Conservation (phyloP, 169 alveolate species). For the Babesia divergens region DNA sequence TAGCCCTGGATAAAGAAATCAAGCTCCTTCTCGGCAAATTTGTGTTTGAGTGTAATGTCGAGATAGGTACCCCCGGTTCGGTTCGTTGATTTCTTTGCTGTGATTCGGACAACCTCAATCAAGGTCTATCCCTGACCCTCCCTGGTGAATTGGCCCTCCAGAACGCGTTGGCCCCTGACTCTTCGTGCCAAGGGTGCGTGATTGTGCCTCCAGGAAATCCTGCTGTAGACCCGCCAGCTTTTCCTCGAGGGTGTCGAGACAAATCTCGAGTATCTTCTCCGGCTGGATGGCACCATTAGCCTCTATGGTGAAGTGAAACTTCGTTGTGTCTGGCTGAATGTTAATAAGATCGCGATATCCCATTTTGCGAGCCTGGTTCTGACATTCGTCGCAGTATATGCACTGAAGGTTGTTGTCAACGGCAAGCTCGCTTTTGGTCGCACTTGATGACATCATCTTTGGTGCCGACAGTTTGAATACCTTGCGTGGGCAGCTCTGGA, state of each 20-base stretch:
- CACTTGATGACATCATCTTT: constrained; percentile 39
- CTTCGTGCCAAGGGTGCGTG: constrained; percentile 51
- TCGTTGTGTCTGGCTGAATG: constrained; percentile 72
- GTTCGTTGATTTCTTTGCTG: too few species aligned
- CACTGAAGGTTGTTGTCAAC: constrained; percentile 50
- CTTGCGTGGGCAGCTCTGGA: constrained; percentile 86
- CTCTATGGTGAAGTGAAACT: constrained; percentile 78
- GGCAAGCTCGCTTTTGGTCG: constrained; percentile 57
- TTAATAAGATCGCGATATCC: constrained; percentile 70
- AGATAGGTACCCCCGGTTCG: too few species aligned
- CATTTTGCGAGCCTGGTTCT: constrained; percentile 64
- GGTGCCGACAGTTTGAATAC: constrained; percentile 74
- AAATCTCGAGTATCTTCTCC: constrained; percentile 87
- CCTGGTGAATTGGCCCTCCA: background rate
- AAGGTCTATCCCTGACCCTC: constrained; percentile 12
- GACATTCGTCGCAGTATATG: constrained; percentile 70
- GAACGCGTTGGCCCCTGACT: background rate
- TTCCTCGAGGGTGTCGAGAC: constrained; percentile 79
- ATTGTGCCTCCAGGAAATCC: constrained; percentile 61
- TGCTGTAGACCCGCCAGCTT: constrained; percentile 68
- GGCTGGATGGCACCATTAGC: constrained; percentile 93
- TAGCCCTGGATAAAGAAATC: too few species aligned
- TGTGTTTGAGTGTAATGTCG: too few species aligned
- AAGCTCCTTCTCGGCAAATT: too few species aligned
- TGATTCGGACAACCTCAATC: background rate